These are phyloP conservation scores for Plasmodium chabaudi DNA, from an alignment of 169 alveolate genomes.

Conservation along the genomic window DNA sequence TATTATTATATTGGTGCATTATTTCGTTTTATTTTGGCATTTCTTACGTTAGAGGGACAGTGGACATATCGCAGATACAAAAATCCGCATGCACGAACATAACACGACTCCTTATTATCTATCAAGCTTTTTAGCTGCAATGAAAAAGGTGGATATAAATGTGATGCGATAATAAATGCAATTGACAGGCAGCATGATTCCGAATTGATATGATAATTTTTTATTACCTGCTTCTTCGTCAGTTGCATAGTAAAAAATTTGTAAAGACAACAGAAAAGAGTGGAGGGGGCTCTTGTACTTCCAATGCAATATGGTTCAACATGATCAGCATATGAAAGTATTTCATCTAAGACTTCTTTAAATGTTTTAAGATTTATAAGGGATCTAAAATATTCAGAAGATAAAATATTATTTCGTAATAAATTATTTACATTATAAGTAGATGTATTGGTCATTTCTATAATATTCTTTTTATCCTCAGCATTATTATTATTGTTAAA, in stretches of 20 bases:
- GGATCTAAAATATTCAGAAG: slow-evolving; percentile 85
- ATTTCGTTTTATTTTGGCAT: too few relatives aligned
- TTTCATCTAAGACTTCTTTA: slow-evolving; percentile 80
- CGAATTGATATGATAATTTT: too few relatives aligned
- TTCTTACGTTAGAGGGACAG: slow-evolving; percentile 50
- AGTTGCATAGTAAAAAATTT: slow-evolving; percentile 81
- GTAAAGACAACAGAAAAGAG: slow-evolving; percentile 85
- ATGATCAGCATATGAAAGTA: slow-evolving; percentile 84
- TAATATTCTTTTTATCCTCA: slow-evolving; percentile 43
- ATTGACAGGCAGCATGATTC: too few relatives aligned
- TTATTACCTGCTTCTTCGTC: slow-evolving; percentile 82
- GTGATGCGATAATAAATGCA: not conserved
- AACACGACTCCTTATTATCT: slow-evolving; percentile 46
- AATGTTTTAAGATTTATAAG: slow-evolving; percentile 77
- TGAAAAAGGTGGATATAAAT: not conserved
- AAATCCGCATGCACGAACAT: slow-evolving; percentile 69
- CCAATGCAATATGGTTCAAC: slow-evolving; percentile 86
- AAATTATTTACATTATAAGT: slow-evolving; percentile 83
- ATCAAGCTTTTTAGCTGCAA: slow-evolving; percentile 32
- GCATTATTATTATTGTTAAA: slow-evolving; percentile 15
- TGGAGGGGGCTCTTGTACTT: slow-evolving; percentile 85
- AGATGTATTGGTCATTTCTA: slow-evolving; percentile 78
- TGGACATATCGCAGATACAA: slow-evolving; percentile 62
- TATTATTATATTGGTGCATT: not conserved
- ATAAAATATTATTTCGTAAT: slow-evolving; percentile 82